A percentile compares a stretch with the other conserved stretches of the same genome.
phyloP scores from a whole-genome alignment of 441 rosid species.

The Biscutella laevigata region DNA sequence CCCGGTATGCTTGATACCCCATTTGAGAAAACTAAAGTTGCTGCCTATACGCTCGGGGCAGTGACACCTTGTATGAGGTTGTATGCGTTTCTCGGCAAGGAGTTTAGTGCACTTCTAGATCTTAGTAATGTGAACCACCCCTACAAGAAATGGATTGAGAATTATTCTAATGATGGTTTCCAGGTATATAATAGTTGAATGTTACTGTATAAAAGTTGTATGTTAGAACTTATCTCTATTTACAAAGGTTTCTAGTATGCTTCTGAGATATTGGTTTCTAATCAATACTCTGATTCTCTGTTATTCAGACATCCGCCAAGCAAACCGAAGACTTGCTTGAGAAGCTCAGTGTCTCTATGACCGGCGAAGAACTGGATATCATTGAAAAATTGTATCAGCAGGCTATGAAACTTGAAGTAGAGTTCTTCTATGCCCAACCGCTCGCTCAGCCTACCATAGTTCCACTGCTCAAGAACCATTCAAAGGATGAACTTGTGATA shows the following conservation, averaged over 20 bases:
- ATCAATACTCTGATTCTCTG: neutral
- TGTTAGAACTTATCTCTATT: no score
- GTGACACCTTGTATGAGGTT: slow-evolving; percentile 89
- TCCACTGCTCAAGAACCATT: slow-evolving; percentile 57
- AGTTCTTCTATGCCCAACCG: slow-evolving; percentile 75
- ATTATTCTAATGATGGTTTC: slow-evolving; percentile 61
- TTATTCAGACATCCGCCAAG: slow-evolving; percentile 60
- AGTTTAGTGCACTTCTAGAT: slow-evolving; percentile 43
- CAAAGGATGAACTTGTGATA: slow-evolving; percentile 45
- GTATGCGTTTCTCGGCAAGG: slow-evolving; percentile 77
- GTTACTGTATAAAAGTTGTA: neutral
- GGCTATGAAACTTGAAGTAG: slow-evolving; percentile 95
- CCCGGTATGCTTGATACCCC: slow-evolving; percentile 89
- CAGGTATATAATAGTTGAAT: slow-evolving; percentile 39
- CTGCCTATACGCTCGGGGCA: slow-evolving; percentile 87
- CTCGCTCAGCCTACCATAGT: slow-evolving; percentile 55
- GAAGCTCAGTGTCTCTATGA: slow-evolving; percentile 83
- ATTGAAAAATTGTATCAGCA: slow-evolving; percentile 90
- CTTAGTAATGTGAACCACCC: slow-evolving; percentile 45
- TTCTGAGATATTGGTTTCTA: neutral
- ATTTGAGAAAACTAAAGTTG: slow-evolving; percentile 86
- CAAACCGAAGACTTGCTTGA: slow-evolving; percentile 91
- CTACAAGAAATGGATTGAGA: slow-evolving; percentile 77
- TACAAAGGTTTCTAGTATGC: neutral
- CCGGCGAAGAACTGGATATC: slow-evolving; percentile 87